Conservation (phyloP, 1,139 yeast genomes). For the Magnusiomyces fungicola region DNA sequence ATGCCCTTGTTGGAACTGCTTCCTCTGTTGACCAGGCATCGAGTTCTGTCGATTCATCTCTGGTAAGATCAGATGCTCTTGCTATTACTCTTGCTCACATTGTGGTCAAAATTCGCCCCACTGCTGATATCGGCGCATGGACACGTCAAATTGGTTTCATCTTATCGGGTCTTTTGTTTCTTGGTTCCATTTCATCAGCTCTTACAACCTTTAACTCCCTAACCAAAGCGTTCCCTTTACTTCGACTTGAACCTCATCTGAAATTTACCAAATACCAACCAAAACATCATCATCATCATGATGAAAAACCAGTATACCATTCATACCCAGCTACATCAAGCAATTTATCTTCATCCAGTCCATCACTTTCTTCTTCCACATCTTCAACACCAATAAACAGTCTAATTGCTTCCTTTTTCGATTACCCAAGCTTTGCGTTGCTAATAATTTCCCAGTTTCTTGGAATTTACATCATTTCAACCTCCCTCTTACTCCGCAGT, state of each 20-base stretch:
- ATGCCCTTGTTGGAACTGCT: no score
- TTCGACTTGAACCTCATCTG: conserved; percentile 11
- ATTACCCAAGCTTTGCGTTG: conserved; percentile 22
- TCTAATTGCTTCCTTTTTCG: not conserved
- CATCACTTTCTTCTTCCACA: not conserved
- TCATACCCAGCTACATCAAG: conserved; percentile 4
- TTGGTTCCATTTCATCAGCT: conserved; percentile 46
- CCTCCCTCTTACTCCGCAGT: conserved; percentile 68
- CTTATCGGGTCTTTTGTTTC: conserved; percentile 57
- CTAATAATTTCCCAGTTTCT: conserved; percentile 60
- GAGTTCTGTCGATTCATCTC: no score
- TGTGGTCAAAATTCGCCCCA: conserved; percentile 15
- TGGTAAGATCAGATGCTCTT: conserved; percentile 24
- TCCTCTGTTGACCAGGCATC: no score
- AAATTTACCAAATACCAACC: conserved; percentile 2
- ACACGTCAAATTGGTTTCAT: conserved; percentile 58
- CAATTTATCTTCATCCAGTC: not conserved
- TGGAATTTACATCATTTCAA: conserved; percentile 75
- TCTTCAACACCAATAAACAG: not conserved
- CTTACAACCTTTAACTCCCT: conserved; percentile 27
- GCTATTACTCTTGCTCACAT: conserved; percentile 57
- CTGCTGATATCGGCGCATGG: conserved; percentile 44
- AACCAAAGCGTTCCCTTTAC: conserved; percentile 28
- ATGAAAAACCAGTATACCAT: conserved; percentile 13
- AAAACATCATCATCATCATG: not conserved